Conservation (phyloP, 1,284 basidiomycete species). For the Fomes fomentarius region DNA sequence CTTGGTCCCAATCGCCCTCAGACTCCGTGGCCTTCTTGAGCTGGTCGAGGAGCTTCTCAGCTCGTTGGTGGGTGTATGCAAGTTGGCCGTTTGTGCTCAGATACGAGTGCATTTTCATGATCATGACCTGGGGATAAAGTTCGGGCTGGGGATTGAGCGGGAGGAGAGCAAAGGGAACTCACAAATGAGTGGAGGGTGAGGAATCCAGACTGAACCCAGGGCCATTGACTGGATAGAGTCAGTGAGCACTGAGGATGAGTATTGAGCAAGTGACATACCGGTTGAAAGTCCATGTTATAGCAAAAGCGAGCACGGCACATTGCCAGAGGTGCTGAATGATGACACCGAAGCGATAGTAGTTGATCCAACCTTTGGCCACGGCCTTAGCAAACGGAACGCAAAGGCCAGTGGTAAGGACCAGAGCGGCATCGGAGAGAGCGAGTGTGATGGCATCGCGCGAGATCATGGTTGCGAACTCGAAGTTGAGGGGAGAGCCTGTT, state of each 20-base stretch:
- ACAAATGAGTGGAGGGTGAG: slow-evolving; percentile 89
- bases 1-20: slow-evolving; percentile 68
- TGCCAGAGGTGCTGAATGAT: slow-evolving; percentile 83
- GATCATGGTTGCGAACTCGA: slow-evolving; percentile 87
- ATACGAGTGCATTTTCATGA: slow-evolving; percentile 99
- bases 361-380: slow-evolving; percentile 76
- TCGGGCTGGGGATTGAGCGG: not conserved
- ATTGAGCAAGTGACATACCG: slow-evolving; percentile 43
- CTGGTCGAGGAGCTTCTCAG: slow-evolving; percentile 43
- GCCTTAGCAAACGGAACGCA: slow-evolving; percentile 86
- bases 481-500: slow-evolving; percentile 78
- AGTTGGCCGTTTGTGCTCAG: slow-evolving; percentile 89
- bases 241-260: not conserved
- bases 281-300: slow-evolving; percentile 86
- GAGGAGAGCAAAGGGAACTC: slow-evolving; percentile 26
- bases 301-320: slow-evolving; percentile 65
- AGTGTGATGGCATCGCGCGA: slow-evolving; percentile 85
- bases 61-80: slow-evolving; percentile 54
- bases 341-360: slow-evolving; percentile 76
- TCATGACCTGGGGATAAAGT: slow-evolving; percentile 60
- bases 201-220: slow-evolving; percentile 98
- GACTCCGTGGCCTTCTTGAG: slow-evolving; percentile 52
- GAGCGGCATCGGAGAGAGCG: slow-evolving; percentile 81
- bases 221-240: slow-evolving; percentile 74
- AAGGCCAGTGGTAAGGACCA: slow-evolving; percentile 78